Evolutionary conservation across 768 basidiomycete genomes (phyloP), one percentile per base, ranked within the genome.

Genomic region (Hypholoma sublateritium): DNA sequence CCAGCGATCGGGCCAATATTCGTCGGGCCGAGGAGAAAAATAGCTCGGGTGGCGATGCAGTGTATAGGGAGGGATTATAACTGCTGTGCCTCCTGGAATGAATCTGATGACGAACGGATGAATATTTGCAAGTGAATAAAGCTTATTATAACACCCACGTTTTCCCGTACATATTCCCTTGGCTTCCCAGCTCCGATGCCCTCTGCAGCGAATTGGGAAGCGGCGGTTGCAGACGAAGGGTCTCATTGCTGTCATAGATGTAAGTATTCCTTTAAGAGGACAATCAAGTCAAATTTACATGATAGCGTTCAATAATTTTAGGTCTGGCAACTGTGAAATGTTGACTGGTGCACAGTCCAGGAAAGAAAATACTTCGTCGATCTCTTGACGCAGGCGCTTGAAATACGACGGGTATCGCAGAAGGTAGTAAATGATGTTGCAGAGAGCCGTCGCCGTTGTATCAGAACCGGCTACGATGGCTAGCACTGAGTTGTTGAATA

Each of bases 1-100:
- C 75, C 76, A 77, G 13, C 75, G 64, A 45, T 77, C 75, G 0
- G 76, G 77, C 52, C 74, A 63, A 59, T 76, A 77, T 8, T 56
- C 59, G 14, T 77, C 71, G 4, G 75, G 72, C n/a, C 64, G 56
- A 0, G 76, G 72, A 24, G 68, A 72, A 60, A 78, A 77, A 61
- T 76, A 75, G 11, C 69, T 62, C 17, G 71, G 62, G 53, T 74
- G 72, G 9, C 71, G 71, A 21, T 78, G 77, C 14, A 77, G 56
- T n/a, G 67, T 60, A 50, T 70, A 75, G 1, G 73, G 70, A 19
- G 74, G 69, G n/a, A 77, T 65, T 35, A 65, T 66, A 11, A 72
- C 67, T 17, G 71, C 70, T 0, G 76, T 79, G 22, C 77, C 77
- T 67, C 74, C 73, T 0, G 73, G 72, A 5, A 79, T 72, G 55